Evolutionary conservation across 2,329 filamentous ascomycete species (phyloP).

Genomic region (Pseudogymnoascus sp.): DNA sequence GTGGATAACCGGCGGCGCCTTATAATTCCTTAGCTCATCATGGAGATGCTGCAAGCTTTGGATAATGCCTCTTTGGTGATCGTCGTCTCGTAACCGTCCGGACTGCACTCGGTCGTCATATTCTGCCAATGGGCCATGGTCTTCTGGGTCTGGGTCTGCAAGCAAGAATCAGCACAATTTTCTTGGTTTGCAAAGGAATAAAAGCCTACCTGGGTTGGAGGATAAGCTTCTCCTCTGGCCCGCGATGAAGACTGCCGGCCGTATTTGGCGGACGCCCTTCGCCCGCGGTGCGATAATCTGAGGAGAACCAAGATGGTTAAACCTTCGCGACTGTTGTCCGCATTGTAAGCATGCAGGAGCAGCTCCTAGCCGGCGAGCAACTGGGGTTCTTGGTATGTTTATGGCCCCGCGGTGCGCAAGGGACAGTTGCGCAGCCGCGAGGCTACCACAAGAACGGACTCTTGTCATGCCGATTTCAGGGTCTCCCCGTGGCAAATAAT

Average conservation of each 20-base stretch:
- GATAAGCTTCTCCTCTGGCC: conserved; percentile 2
- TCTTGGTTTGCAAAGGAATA: neutral
- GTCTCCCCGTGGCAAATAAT: neutral
- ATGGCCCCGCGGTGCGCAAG: neutral
- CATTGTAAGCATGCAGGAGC: neutral
- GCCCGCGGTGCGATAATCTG: neutral
- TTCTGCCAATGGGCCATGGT: conserved; percentile 68
- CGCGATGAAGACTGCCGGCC: neutral
- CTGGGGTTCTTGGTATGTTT: neutral
- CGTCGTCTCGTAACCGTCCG: conserved; percentile 73
- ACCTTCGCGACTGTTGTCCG: neutral
- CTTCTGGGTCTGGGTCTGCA: conserved; percentile 18
- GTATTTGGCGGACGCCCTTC: neutral
- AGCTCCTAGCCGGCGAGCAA: neutral
- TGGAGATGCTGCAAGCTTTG: conserved; percentile 83
- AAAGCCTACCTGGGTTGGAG: neutral
- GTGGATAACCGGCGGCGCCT: conserved; percentile 64
- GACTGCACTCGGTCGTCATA: conserved; percentile 74
- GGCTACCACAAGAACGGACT: conserved; percentile 3
- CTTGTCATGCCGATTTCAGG: neutral
- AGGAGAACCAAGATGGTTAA: neutral
- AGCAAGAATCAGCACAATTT: neutral
- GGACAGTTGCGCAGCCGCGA: neutral
- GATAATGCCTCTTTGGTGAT: conserved; percentile 87
- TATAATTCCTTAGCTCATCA: conserved; percentile 68